Evolutionary conservation across 768 basidiomycete species (phyloP), one percentile per base, ranked within the genome.

Genomic region (Tulasnella sp.): DNA sequence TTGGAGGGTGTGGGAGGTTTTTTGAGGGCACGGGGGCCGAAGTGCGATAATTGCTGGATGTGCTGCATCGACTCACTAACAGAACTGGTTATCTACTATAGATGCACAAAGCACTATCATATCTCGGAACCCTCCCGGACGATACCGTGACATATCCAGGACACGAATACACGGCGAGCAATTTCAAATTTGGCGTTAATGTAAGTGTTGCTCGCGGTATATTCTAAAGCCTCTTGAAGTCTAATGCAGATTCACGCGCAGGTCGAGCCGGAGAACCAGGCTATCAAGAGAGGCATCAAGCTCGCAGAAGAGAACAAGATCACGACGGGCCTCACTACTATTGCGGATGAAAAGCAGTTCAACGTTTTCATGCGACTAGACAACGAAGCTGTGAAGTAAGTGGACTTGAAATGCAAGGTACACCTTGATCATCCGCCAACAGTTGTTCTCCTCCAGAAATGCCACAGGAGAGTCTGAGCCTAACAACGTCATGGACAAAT

Each of bases 301-400:
- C 86, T 95, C 27, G 89, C 90, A 34, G 84, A 88, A 75, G 86
- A 87, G 71, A 91, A 95, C 83, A 83, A 88, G 78, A 85, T 90
- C 71, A 95, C 93, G 5, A 90, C 93, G 5, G 96, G 97, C 56
- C 86, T 92, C 84, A 93, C 93, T 18, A 98, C 96, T 0, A 96
- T 99, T 74, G 93, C 90, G 0, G 94, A 99, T 82, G 97, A 99
- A 87, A 96, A 96, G 86, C 87, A 91, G 81, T 97, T 94, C 94
- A 99, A 99, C 85, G 91, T 95, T 10, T 98, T 98, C 85, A 96
- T 98, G 95, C 89, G 96, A 24, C 86, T 96, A 16, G 85, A 88
- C 6, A 90, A 87, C 81, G 87, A 88, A 6, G 87, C 90, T 7
- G 90, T 96, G 44, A 87, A 87, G 94, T 95, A 82, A 80, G 91